Percentiles rank a stretch among this genome's conserved stretches.
Conservation (phyloP, 345 rosid genomes). For the Physaria fendleri region DNA sequence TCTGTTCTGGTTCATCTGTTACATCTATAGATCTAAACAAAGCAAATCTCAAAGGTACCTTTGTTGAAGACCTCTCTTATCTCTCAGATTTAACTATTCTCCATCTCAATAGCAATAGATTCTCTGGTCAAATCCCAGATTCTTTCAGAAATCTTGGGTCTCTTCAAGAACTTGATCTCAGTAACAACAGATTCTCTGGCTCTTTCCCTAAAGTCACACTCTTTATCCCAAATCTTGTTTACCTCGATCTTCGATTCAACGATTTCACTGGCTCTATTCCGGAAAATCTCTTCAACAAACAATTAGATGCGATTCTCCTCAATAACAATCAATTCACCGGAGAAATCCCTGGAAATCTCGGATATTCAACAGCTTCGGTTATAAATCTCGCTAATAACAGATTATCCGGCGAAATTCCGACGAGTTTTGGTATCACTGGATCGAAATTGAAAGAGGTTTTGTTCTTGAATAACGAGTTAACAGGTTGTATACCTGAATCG, state of each 20-base stretch:
- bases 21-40: slow-evolving; percentile 75
- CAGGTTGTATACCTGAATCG: slow-evolving; percentile 82
- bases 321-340: slow-evolving; percentile 72
- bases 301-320: slow-evolving; percentile 74
- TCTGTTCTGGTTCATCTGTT: slow-evolving; percentile 37
- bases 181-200: slow-evolving; percentile 72
- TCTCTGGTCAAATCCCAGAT: slow-evolving; percentile 59
- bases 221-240: slow-evolving; percentile 56
- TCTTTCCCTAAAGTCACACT: slow-evolving; percentile 47
- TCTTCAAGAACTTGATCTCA: slow-evolving; percentile 79
- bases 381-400: slow-evolving; percentile 73
- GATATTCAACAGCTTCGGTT: slow-evolving; percentile 71
- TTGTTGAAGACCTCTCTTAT: slow-evolving; percentile 57
- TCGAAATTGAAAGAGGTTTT: slow-evolving; percentile 60
- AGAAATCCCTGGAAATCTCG: slow-evolving; percentile 59
- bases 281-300: slow-evolving; percentile 59
- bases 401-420: slow-evolving; percentile 59
- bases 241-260: slow-evolving; percentile 85
- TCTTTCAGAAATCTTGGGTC: slow-evolving; percentile 45
- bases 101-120: slow-evolving; percentile 79
- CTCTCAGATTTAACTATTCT: slow-evolving; percentile 58
- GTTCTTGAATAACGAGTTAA: slow-evolving; percentile 67
- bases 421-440: slow-evolving; percentile 45
- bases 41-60: slow-evolving; percentile 66
- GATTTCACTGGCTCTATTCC: slow-evolving; percentile 69